phyloP scores from a whole-genome alignment of 2,329 filamentous ascomycete genomes.

The Colletotrichum chlorophyti region DNA sequence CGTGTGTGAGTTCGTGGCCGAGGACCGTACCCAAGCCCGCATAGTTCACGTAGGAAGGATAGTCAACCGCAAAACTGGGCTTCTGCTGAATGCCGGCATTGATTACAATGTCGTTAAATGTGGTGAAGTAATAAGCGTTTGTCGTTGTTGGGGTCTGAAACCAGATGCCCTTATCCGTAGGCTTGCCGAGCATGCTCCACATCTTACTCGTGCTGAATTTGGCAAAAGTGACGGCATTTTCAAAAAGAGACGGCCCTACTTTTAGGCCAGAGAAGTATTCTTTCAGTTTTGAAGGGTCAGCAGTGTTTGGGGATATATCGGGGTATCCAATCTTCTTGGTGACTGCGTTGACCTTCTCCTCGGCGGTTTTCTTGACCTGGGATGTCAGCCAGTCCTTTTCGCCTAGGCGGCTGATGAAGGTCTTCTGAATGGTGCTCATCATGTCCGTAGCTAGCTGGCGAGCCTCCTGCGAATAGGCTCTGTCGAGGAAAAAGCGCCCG shows the following conservation, averaged over 20 bases:
- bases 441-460: conserved; percentile 72
- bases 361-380: conserved; percentile 63
- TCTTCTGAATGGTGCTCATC: conserved; percentile 73
- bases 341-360: conserved; percentile 71
- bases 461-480: conserved; percentile 69
- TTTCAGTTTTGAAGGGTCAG: conserved; percentile 60
- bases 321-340: conserved; percentile 73
- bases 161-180: conserved; percentile 66
- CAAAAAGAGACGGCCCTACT: conserved; percentile 60
- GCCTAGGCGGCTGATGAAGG: conserved; percentile 66
- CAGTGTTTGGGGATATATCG: conserved; percentile 65
- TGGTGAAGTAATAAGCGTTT: conserved; percentile 70
- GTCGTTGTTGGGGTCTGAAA: conserved; percentile 63
- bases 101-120: conserved; percentile 72
- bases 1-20: conserved; percentile 74
- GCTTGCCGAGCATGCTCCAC: conserved; percentile 66
- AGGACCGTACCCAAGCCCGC: conserved; percentile 70
- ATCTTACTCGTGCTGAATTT: conserved; percentile 52
- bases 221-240: conserved; percentile 59
- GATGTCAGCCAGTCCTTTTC: conserved; percentile 69
- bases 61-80: conserved; percentile 66
- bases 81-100: conserved; percentile 72
- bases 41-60: conserved; percentile 71
- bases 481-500: conserved; percentile 73
- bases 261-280: conserved; percentile 63